Percentiles rank a stretch among this genome's conserved stretches.
These are phyloP conservation scores for Phytopythium montanum DNA, from an alignment of 352 stramenopile genomes.

Conservation along the genomic window DNA sequence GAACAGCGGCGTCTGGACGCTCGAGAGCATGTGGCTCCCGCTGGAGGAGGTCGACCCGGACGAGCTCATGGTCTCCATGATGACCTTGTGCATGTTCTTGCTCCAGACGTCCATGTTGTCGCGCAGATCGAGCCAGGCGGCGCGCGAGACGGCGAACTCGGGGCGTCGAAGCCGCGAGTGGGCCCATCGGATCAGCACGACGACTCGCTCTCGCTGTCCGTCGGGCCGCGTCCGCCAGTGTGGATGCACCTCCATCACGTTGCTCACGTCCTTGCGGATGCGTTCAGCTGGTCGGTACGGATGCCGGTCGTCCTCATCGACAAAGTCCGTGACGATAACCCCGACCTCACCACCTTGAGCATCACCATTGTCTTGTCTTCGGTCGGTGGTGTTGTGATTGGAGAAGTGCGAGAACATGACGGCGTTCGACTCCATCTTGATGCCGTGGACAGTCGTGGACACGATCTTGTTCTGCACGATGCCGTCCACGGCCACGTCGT, in stretches of 20 bases:
- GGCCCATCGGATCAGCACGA: constrained; percentile 40
- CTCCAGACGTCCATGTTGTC: constrained; percentile 39
- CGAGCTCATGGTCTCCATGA: constrained; percentile 19
- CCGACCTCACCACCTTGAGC: constrained; percentile 15
- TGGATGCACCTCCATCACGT: constrained; percentile 21
- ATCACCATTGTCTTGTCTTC: constrained; percentile 4
- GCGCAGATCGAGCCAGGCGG: constrained; percentile 29
- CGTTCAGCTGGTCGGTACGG: constrained; percentile 25
- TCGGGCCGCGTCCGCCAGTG: constrained; percentile 8
- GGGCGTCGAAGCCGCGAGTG: constrained; percentile 26
- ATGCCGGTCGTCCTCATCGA: constrained; percentile 30
- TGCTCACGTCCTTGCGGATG: constrained; percentile 25
- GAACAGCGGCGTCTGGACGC: not conserved
- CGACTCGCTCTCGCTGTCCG: constrained; percentile 22
- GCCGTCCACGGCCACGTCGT: constrained; percentile 22
- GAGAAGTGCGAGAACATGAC: constrained; percentile 32
- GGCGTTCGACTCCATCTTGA: constrained; percentile 33
- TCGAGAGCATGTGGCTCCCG: not conserved
- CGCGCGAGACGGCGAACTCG: constrained; percentile 19
- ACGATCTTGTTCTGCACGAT: constrained; percentile 30
- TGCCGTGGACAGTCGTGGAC: constrained; percentile 21
- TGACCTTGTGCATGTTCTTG: constrained; percentile 34
- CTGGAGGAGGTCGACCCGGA: not conserved
- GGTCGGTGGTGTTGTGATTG: not conserved
- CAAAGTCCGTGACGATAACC: constrained; percentile 33